Percentiles rank a stretch among this genome's conserved stretches.
Conservation (phyloP, 176 grass and related monocot species). For the Urochloa ruziziensis region DNA sequence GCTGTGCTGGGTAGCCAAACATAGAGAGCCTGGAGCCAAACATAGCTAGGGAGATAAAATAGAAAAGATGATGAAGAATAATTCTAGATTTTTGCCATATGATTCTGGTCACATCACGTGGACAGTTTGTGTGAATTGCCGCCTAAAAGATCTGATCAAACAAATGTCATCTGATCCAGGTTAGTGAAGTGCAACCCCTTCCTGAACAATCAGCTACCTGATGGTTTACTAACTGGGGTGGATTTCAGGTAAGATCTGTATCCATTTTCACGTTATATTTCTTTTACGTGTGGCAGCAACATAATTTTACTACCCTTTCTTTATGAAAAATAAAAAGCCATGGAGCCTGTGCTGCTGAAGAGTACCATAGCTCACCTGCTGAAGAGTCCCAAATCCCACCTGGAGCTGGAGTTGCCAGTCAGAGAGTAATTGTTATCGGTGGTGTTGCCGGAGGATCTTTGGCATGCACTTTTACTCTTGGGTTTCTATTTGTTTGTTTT, state of each 20-base stretch:
- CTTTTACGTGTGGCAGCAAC: neutral
- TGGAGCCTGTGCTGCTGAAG: constrained; percentile 37
- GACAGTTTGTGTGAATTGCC: neutral
- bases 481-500: constrained; percentile 53
- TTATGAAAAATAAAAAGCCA: constrained; percentile 41
- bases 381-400: constrained; percentile 27
- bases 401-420: constrained; percentile 16
- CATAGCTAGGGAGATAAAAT: too few species aligned
- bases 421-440: constrained; percentile 35
- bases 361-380: constrained; percentile 12
- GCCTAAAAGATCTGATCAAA: constrained; percentile 1
- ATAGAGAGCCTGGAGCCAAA: too few species aligned
- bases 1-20: too few species aligned
- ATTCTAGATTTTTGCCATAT: neutral
- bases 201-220: constrained; percentile 42
- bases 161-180: constrained; percentile 30
- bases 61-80: too few species aligned
- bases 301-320: constrained; percentile 12
- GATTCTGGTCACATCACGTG: neutral
- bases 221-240: constrained; percentile 22
- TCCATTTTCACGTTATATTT: constrained; percentile 11
- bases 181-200: constrained; percentile 61
- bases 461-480: constrained; percentile 53
- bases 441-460: constrained; percentile 62
- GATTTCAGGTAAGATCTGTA: constrained; percentile 46